These are phyloP conservation scores for Amanita thiersii DNA, from an alignment of 768 basidiomycete species.

Conservation along the genomic window DNA sequence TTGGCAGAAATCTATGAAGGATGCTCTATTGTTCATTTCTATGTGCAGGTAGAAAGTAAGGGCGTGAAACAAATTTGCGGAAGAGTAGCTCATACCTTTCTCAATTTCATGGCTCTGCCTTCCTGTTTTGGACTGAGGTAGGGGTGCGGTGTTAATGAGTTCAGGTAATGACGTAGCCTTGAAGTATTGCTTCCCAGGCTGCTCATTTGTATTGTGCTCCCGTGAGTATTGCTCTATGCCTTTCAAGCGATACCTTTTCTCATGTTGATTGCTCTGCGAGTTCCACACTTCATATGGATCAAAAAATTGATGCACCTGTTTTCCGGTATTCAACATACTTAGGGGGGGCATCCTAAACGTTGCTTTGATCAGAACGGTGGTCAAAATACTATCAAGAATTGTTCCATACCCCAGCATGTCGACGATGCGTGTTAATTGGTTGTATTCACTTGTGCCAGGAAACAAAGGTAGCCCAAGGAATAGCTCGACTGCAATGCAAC, in stretches of 20 bases:
- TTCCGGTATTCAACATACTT: slow-evolving; percentile 93
- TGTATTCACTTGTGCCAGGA: slow-evolving; percentile 98
- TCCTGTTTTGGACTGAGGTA: slow-evolving; percentile 75
- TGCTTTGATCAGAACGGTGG: slow-evolving; percentile 4
- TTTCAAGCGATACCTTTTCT: slow-evolving; percentile 85
- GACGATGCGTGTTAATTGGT: slow-evolving; percentile 92
- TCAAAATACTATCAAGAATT: slow-evolving; percentile 3
- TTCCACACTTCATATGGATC: slow-evolving; percentile 59
- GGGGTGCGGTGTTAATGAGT: slow-evolving; percentile 93
- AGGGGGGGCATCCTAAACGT: slow-evolving; percentile 70
- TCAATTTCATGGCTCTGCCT: slow-evolving; percentile 79
- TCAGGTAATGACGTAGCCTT: slow-evolving; percentile 89
- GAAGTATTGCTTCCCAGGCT: slow-evolving; percentile 99
- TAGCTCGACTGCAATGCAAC: slow-evolving; percentile 97
- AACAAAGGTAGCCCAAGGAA: slow-evolving; percentile 95
- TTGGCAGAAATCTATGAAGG: slow-evolving; percentile 97
- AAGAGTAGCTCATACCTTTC: slow-evolving; percentile 52
- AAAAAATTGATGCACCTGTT: slow-evolving; percentile 93
- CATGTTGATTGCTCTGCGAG: slow-evolving; percentile 59
- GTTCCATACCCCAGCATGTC: slow-evolving; percentile 92
- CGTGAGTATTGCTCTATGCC: slow-evolving; percentile 90
- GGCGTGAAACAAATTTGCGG: slow-evolving; percentile 3
- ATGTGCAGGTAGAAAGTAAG: slow-evolving; percentile 9
- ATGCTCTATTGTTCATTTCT: slow-evolving; percentile 91
- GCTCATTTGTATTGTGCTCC: slow-evolving; percentile 93